Percentiles rank a stretch among this genome's conserved stretches.
Conservation (phyloP, 2,329 filamentous ascomycete species). For the Talaromyces rugulosus region DNA sequence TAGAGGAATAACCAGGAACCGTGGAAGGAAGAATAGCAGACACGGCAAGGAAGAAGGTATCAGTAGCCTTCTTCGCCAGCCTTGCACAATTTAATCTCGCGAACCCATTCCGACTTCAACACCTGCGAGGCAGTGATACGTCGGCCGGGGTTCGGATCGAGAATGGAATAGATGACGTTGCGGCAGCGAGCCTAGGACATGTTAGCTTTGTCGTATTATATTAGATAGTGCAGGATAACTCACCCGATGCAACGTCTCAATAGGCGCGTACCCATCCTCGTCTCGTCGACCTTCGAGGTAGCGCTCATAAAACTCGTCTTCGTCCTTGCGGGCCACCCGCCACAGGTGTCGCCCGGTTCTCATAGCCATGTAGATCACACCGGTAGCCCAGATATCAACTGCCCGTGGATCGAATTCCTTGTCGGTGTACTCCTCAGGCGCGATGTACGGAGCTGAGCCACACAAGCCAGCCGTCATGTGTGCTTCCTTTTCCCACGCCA, state of each 20-base stretch:
- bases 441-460: conserved; percentile 94
- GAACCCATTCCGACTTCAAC: conserved; percentile 96
- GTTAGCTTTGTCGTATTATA: conserved; percentile 4
- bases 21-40: conserved; percentile 1
- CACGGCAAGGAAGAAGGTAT: conserved; percentile 17
- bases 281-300: conserved; percentile 91
- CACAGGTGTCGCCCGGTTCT: conserved; percentile 91
- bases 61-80: conserved; percentile 92
- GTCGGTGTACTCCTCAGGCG: conserved; percentile 91
- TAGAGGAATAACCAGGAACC: background rate
- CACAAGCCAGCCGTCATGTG: conserved; percentile 98
- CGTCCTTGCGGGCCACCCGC: conserved; percentile 93
- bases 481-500: conserved; percentile 98
- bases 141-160: conserved; percentile 87
- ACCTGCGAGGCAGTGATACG: conserved; percentile 95
- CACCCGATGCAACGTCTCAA: conserved; percentile 92
- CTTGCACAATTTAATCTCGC: conserved; percentile 95
- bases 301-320: conserved; percentile 94
- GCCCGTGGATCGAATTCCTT: conserved; percentile 95
- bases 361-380: conserved; percentile 99
- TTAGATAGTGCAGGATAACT: conserved; percentile 36
- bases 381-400: conserved; percentile 98
- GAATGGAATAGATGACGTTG: conserved; percentile 97
- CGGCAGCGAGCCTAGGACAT: conserved; percentile 77
- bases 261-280: conserved; percentile 92